phyloP scores from a whole-genome alignment of 2,329 filamentous ascomycete species.

The Aspergillus calidoustus region DNA sequence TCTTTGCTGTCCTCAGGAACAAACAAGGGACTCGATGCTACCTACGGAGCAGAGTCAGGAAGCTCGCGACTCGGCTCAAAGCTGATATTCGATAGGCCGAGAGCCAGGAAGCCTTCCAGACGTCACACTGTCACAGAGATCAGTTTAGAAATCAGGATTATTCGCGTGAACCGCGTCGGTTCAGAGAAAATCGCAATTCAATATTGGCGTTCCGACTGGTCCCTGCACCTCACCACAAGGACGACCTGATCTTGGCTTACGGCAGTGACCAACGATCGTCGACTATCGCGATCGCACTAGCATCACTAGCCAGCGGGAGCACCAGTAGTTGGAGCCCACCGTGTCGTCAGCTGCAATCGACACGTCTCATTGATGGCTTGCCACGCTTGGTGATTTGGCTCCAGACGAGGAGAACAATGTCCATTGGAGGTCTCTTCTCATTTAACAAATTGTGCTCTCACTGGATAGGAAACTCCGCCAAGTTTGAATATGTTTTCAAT shows the following conservation, averaged over 20 bases:
- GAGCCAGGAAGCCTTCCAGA: not conserved
- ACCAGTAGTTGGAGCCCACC: constrained; percentile 19
- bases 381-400: constrained; percentile 14
- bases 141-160: not conserved
- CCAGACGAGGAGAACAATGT: constrained; percentile 16
- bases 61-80: not conserved
- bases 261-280: constrained; percentile 18
- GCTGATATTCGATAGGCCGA: constrained; percentile 3
- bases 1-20: not conserved
- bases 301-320: constrained; percentile 16
- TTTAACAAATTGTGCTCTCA: constrained; percentile 10
- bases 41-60: not conserved
- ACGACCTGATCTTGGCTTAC: constrained; percentile 7
- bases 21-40: not conserved
- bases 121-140: not conserved
- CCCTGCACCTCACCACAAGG: constrained; percentile 3
- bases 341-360: constrained; percentile 24
- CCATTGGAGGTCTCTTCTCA: constrained; percentile 7
- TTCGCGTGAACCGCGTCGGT: not conserved
- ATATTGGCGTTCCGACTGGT: constrained; percentile 9
- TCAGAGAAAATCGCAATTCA: not conserved
- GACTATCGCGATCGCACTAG: constrained; percentile 20
- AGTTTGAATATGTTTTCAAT: constrained; percentile 18
- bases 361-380: constrained; percentile 25
- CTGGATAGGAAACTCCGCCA: constrained; percentile 17